phyloP scores from a whole-genome alignment of 2,329 filamentous ascomycete genomes.

The Rhinocladiella similis region DNA sequence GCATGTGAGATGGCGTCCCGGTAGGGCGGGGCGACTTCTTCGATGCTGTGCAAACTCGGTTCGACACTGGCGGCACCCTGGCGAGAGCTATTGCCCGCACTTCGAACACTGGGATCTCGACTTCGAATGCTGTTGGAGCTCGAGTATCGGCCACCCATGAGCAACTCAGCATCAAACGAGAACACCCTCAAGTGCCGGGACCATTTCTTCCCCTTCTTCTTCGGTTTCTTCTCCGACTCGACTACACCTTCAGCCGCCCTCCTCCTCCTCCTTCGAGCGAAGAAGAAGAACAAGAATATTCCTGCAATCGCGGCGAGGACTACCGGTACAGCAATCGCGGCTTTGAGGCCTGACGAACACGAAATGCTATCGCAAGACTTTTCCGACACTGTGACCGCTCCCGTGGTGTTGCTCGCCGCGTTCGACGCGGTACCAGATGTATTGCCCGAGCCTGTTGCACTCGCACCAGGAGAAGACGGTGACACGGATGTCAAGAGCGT shows the following conservation, averaged over 20 bases:
- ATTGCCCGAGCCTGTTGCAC: not conserved
- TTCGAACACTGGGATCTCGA: constrained; percentile 26
- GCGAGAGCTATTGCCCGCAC: constrained; percentile 11
- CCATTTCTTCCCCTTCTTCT: constrained; percentile 27
- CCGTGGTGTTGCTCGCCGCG: constrained; percentile 19
- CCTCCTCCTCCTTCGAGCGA: constrained; percentile 21
- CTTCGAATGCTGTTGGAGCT: constrained; percentile 30
- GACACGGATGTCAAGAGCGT: constrained; percentile 14
- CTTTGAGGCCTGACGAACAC: constrained; percentile 26
- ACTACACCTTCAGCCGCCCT: constrained; percentile 11
- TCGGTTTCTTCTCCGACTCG: constrained; percentile 20
- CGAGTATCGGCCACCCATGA: constrained; percentile 30
- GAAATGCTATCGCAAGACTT: constrained; percentile 26
- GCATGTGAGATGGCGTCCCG: constrained; percentile 26
- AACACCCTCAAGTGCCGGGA: constrained; percentile 29
- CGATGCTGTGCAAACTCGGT: constrained; percentile 28
- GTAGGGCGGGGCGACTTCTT: constrained; percentile 30
- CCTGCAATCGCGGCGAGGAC: constrained; percentile 23
- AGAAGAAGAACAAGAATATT: constrained; percentile 25
- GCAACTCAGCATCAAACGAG: constrained; percentile 29
- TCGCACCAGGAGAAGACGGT: not conserved
- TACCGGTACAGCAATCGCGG: constrained; percentile 28
- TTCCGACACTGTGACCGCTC: constrained; percentile 18
- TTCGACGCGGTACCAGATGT: constrained; percentile 16
- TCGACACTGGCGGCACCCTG: constrained; percentile 16